phyloP scores from a whole-genome alignment of 257 asterid species.

The Solanum gandarillasii region DNA sequence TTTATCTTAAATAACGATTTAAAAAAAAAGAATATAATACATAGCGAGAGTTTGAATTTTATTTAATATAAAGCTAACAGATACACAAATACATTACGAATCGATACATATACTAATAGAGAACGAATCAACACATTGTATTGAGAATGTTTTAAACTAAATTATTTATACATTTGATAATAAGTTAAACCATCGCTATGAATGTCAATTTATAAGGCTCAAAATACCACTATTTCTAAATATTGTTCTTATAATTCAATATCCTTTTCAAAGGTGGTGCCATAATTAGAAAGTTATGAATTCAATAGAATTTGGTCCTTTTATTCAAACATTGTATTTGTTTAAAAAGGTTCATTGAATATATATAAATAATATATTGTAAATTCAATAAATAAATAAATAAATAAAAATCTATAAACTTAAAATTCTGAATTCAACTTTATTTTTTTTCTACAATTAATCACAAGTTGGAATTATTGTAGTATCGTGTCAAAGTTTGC shows the following conservation, averaged over 20 bases:
- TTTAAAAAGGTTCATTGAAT: background rate
- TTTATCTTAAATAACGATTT: no score
- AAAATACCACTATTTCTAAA: background rate
- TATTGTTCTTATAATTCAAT: background rate
- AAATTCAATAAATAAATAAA: background rate
- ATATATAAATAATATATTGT: background rate
- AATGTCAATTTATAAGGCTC: no score
- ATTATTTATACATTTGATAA: no score
- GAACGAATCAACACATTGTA: background rate
- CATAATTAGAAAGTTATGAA: background rate
- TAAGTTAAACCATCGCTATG: no score
- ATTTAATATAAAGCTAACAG: background rate
- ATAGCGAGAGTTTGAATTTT: no score
- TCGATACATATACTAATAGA: no score
- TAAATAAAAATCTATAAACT: accelerated
- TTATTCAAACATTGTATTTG: background rate
- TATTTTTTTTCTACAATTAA: background rate
- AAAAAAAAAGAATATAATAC: no score
- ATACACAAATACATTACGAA: background rate
- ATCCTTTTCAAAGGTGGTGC: background rate
- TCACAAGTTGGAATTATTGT: background rate
- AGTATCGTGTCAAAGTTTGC: background rate
- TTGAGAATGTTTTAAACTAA: no score
- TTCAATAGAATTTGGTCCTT: background rate
- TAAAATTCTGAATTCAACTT: background rate